Conservation (phyloP, 352 stramenopile species). For the Peronospora belbahrii region DNA sequence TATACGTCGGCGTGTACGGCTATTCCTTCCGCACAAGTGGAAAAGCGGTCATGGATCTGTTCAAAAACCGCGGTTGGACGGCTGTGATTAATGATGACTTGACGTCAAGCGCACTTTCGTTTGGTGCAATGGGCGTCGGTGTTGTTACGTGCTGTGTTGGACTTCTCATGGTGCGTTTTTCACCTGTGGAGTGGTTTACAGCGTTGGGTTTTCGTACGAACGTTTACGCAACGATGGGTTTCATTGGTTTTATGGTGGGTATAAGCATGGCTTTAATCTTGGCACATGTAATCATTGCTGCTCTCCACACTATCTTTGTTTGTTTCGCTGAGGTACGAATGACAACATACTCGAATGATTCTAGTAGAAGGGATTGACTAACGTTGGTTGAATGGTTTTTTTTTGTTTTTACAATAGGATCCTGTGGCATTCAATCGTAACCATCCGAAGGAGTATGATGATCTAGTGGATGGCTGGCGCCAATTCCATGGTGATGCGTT, state of each 20-base stretch:
- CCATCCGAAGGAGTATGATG: conserved; percentile 75
- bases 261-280: conserved; percentile 80
- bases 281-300: conserved; percentile 74
- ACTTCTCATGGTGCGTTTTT: conserved; percentile 62
- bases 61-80: conserved; percentile 80
- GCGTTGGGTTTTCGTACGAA: conserved; percentile 38
- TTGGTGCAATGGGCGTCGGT: conserved; percentile 77
- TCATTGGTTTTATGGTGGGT: conserved; percentile 73
- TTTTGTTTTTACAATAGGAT: conserved; percentile 39
- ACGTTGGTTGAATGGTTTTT: conserved; percentile 2
- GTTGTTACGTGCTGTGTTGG: conserved; percentile 55
- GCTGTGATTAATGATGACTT: conserved; percentile 88
- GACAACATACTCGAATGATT: no score
- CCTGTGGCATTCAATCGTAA: conserved; percentile 77
- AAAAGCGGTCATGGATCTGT: conserved; percentile 85
- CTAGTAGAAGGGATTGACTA: no score
- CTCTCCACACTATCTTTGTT: conserved; percentile 82
- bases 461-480: conserved; percentile 65
- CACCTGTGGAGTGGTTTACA: conserved; percentile 46
- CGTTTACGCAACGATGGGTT: conserved; percentile 50
- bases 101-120: conserved; percentile 68
- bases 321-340: conserved; percentile 74
- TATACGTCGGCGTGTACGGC: conserved; percentile 87
- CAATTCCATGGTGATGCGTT: conserved; percentile 77
- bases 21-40: conserved; percentile 80